Percentiles rank a stretch among this genome's conserved stretches.
These are phyloP conservation scores for Fraxinus sp. DNA, from an alignment of 305 asterid genomes.

Conservation along the genomic window DNA sequence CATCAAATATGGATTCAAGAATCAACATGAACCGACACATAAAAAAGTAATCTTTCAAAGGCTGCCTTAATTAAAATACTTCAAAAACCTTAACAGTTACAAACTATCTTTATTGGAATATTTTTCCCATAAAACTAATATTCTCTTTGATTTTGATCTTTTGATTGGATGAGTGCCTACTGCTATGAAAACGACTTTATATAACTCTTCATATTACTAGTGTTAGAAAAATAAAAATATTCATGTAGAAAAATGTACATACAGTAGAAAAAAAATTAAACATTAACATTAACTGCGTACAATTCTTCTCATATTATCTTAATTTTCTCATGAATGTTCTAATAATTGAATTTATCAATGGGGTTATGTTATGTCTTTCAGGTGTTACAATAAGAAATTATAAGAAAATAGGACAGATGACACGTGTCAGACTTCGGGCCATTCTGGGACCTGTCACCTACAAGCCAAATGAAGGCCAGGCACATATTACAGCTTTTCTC, in stretches of 20 bases:
- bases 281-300: not conserved
- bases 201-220: not conserved
- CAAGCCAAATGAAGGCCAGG: not conserved
- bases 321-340: not conserved
- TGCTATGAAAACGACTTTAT: not conserved
- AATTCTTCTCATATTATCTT: not conserved
- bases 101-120: not conserved
- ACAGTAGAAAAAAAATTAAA: not conserved
- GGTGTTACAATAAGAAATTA: not conserved
- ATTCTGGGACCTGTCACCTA: not conserved
- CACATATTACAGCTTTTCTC: not conserved
- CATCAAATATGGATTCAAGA: not conserved
- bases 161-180: not conserved
- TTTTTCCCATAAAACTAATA: not conserved
- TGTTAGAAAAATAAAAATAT: not conserved
- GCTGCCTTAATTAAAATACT: not conserved
- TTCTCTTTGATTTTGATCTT: not conserved
- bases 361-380: not conserved
- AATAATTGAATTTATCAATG: not conserved
- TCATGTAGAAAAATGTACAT: not conserved
- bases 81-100: not conserved
- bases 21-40: not conserved
- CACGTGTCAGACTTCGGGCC: not conserved
- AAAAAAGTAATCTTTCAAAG: not conserved
- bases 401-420: not conserved